A percentile compares a stretch with the other conserved stretches of the same genome.
These are phyloP conservation scores for Carex kokanica DNA, from an alignment of 176 grass and related monocot species.

Conservation along the genomic window DNA sequence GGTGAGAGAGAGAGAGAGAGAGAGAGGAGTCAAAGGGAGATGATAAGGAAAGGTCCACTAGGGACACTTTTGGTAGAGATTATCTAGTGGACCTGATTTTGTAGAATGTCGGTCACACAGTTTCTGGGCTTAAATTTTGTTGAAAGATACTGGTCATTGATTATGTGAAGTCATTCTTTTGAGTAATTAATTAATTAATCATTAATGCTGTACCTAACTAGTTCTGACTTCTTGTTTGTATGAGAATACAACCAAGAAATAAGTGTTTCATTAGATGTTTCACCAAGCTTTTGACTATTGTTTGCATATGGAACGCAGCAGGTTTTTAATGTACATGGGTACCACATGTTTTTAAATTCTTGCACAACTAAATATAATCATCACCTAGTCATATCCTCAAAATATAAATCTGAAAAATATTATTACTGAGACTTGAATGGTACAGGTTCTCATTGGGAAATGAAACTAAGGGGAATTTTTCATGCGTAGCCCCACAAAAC, in stretches of 20 bases:
- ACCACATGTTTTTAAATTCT: background rate
- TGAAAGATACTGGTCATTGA: constrained; percentile 18
- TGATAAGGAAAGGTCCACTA: constrained; percentile 4
- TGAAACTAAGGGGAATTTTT: background rate
- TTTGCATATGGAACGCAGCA: background rate
- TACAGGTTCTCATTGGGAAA: background rate
- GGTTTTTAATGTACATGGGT: background rate
- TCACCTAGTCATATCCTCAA: background rate
- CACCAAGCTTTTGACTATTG: background rate
- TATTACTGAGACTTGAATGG: background rate
- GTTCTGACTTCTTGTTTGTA: background rate
- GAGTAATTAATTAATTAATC: background rate
- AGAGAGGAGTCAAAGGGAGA: constrained; percentile 24
- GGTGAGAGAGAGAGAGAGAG: background rate
- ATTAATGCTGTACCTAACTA: background rate
- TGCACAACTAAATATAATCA: background rate
- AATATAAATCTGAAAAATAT: background rate
- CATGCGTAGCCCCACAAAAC: background rate
- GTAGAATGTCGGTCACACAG: constrained; percentile 1
- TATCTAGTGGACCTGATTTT: constrained; percentile 5
- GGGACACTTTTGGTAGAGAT: constrained; percentile 1
- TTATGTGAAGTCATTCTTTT: background rate
- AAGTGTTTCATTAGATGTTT: background rate
- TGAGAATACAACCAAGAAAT: background rate
- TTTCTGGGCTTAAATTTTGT: constrained; percentile 7